Conservation (phyloP, 768 basidiomycete genomes). For the Hericium coralloides region DNA sequence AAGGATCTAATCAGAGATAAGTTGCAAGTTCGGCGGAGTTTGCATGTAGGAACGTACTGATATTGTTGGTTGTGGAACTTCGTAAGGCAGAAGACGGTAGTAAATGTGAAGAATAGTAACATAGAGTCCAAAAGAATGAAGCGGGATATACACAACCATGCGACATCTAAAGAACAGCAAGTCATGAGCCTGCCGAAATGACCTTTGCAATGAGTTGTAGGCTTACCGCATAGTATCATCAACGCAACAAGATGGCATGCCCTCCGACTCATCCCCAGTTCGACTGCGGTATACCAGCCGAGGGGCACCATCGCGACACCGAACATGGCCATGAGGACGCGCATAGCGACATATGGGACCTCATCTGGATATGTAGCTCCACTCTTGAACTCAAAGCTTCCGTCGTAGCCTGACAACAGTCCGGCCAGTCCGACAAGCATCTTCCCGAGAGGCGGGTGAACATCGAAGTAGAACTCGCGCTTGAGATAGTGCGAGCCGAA, state of each 20-base stretch:
- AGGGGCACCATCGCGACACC: constrained; percentile 94
- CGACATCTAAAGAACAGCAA: constrained; percentile 58
- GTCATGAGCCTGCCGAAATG: background rate
- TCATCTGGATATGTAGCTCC: constrained; percentile 74
- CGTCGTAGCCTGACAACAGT: constrained; percentile 84
- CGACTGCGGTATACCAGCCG: constrained; percentile 93
- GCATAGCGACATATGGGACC: constrained; percentile 92
- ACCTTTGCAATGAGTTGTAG: background rate
- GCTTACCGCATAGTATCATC: constrained; percentile 85
- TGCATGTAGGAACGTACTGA: constrained; percentile 45
- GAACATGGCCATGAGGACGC: constrained; percentile 89
- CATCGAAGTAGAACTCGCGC: constrained; percentile 98
- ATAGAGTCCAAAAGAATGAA: constrained; percentile 98
- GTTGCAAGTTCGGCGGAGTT: background rate
- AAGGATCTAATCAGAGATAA: constrained; percentile 55
- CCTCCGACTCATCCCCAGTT: constrained; percentile 85
- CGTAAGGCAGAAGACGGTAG: constrained; percentile 87
- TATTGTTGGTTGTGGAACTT: constrained; percentile 98
- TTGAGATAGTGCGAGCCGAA: constrained; percentile 98
- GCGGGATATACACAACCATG: constrained; percentile 93
- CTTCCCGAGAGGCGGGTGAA: constrained; percentile 97
- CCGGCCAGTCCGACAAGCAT: constrained; percentile 97
- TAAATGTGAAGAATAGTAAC: constrained; percentile 98
- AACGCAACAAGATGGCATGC: constrained; percentile 88
- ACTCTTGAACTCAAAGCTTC: constrained; percentile 89